These are phyloP conservation scores for Russula dissimulans DNA, from an alignment of 768 basidiomycete species.

Conservation along the genomic window DNA sequence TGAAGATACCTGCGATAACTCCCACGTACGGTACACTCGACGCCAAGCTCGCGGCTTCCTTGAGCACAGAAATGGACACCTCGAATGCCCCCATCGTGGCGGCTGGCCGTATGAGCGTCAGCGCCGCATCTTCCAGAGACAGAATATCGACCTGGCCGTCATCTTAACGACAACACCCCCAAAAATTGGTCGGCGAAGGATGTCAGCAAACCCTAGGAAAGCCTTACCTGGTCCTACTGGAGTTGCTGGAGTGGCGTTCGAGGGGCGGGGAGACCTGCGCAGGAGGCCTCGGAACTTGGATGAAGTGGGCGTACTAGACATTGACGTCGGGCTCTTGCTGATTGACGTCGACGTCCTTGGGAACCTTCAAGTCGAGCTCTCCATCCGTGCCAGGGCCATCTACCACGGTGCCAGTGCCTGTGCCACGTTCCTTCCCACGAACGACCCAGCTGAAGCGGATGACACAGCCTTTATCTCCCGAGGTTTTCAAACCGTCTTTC, in stretches of 20 bases:
- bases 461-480: not conserved
- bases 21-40: constrained; percentile 8
- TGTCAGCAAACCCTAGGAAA: too few species aligned
- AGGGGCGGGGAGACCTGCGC: not conserved
- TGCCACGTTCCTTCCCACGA: not conserved
- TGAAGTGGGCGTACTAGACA: not conserved
- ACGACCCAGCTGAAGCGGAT: not conserved
- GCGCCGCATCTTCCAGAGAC: not conserved
- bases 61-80: not conserved
- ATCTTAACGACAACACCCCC: too few species aligned
- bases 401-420: not conserved
- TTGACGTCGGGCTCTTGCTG: not conserved
- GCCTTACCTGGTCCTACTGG: too few species aligned
- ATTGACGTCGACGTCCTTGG: too few species aligned
- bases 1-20: not conserved
- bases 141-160: not conserved
- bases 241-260: not conserved
- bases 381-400: too few species aligned
- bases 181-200: too few species aligned
- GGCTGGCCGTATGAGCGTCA: not conserved
- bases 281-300: not conserved
- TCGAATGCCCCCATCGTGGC: not conserved
- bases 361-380: too few species aligned
- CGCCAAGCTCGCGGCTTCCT: constrained; percentile 2
- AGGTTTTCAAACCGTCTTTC: not conserved